Conservation (phyloP, 2,329 filamentous ascomycete species). For the Microcera coccophila region DNA sequence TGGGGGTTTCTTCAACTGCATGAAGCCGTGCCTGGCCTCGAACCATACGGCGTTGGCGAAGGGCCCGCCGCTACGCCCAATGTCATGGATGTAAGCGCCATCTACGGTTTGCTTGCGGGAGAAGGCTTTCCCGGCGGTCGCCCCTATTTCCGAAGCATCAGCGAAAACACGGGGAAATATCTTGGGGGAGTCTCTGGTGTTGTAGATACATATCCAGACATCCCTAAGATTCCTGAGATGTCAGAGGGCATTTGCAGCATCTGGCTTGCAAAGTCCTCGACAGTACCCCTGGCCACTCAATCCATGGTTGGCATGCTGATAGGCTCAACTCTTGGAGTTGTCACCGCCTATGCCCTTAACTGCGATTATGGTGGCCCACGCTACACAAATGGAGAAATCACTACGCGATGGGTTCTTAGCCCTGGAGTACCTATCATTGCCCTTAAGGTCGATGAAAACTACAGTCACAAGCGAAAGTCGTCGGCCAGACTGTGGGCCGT, state of each 20-base stretch:
- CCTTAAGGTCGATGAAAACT: conserved; percentile 79
- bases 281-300: conserved; percentile 67
- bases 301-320: conserved; percentile 77
- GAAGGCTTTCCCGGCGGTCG: conserved; percentile 83
- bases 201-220: conserved; percentile 63
- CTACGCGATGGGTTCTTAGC: conserved; percentile 83
- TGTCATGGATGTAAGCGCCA: conserved; percentile 84
- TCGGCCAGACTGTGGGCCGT: conserved; percentile 81
- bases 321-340: conserved; percentile 77
- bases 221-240: conserved; percentile 69
- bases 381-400: conserved; percentile 70
- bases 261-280: conserved; percentile 83
- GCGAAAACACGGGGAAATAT: conserved; percentile 74
- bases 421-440: conserved; percentile 89
- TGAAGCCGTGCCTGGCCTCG: conserved; percentile 68
- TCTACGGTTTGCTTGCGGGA: conserved; percentile 77
- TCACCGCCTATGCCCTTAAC: conserved; percentile 77
- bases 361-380: conserved; percentile 54
- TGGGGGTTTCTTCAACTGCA: conserved; percentile 73
- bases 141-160: conserved; percentile 69
- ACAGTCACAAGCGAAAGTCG: conserved; percentile 65
- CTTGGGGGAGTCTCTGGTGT: conserved; percentile 59
- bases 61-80: conserved; percentile 79
- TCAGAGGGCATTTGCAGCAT: conserved; percentile 71
- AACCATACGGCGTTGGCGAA: conserved; percentile 72